phyloP scores from a whole-genome alignment of 2,329 filamentous ascomycete genomes.

The Fusarium mexicanum region DNA sequence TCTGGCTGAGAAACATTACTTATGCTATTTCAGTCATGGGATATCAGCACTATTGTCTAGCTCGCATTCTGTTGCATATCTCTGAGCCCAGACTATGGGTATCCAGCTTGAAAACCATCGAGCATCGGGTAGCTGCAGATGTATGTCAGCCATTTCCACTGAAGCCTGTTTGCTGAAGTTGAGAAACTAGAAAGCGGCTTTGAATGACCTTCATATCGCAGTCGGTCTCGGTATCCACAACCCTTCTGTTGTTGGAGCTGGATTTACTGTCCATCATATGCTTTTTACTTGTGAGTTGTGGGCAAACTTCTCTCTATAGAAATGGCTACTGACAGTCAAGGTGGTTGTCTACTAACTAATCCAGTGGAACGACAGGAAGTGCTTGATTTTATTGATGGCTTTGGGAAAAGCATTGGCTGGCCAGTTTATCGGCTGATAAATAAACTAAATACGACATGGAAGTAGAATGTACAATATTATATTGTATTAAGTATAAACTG shows the following conservation, averaged over 20 bases:
- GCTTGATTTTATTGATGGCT: neutral
- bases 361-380: neutral
- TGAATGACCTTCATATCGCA: neutral
- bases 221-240: neutral
- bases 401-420: neutral
- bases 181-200: neutral
- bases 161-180: rapidly evolving
- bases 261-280: neutral
- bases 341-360: neutral
- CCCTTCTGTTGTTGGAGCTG: neutral
- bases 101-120: neutral
- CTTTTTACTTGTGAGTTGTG: neutral
- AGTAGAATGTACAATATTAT: neutral
- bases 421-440: rapidly evolving
- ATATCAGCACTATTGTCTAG: neutral
- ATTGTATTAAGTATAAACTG: no score
- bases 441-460: neutral
- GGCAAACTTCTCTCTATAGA: rapidly evolving
- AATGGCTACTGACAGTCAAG: neutral
- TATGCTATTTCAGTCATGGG: neutral
- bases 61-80: neutral
- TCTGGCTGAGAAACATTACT: rapidly evolving
- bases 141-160: neutral
- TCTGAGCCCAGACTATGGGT: neutral
- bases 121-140: neutral